Conservation (phyloP, 2,329 filamentous ascomycete genomes). For the Byssoonygena ceratinophila region DNA sequence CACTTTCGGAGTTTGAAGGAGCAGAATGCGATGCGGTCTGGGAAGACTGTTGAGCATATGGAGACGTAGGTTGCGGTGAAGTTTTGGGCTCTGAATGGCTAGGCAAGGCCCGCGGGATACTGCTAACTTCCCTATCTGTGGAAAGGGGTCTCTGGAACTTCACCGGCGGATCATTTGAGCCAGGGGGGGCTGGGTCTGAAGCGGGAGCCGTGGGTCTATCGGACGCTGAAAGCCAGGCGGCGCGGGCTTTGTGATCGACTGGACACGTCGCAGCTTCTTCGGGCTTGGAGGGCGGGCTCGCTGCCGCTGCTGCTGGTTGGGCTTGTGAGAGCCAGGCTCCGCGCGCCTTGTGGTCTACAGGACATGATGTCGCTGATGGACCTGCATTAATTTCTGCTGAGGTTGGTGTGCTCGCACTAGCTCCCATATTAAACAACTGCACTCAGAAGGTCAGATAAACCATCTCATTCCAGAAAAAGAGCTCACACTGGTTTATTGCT, state of each 20-base stretch:
- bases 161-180: conserved; percentile 17
- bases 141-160: conserved; percentile 43
- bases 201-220: conserved; percentile 16
- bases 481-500: too few relatives aligned
- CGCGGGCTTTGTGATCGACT: conserved; percentile 79
- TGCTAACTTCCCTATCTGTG: conserved; percentile 62
- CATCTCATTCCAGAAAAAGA: conserved; percentile 12
- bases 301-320: conserved; percentile 25
- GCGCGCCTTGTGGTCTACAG: conserved; percentile 81
- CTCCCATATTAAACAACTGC: conserved; percentile 26
- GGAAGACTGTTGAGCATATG: conserved; percentile 21
- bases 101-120: conserved; percentile 57
- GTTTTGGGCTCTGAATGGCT: conserved; percentile 14
- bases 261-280: conserved; percentile 51
- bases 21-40: conserved; percentile 25
- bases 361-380: conserved; percentile 48
- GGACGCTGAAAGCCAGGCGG: conserved; percentile 58
- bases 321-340: conserved; percentile 74
- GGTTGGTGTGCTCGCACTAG: conserved; percentile 29
- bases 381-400: conserved; percentile 19
- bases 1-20: conserved; percentile 65
- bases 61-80: conserved; percentile 23
- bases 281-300: conserved; percentile 15
- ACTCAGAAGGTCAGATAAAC: conserved; percentile 13
- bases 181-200: conserved; percentile 20